Evolutionary conservation across 2,329 filamentous ascomycete genomes (phyloP), one percentile per base, ranked within the genome.

Genomic region (Fusarium secorum): DNA sequence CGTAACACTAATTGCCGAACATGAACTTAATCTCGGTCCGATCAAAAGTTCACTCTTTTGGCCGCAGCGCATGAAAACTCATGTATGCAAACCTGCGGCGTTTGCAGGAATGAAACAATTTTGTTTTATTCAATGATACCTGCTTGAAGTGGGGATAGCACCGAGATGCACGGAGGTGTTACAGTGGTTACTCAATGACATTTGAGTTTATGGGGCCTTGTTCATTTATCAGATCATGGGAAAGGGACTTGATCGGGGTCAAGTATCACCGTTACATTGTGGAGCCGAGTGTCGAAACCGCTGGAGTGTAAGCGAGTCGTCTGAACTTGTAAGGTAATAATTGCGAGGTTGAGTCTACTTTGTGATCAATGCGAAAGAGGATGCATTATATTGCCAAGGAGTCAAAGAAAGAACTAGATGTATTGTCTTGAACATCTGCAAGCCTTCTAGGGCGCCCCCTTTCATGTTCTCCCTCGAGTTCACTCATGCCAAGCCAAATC

Each of bases 61-160:
- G 1, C 7, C 5, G n/a, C 26, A n/a, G 7, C n/a, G 45, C 33
- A 66, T 60, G 7, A 32, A 60, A 46, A 1, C 4, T 46, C 13
- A 60, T 22, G 7, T 18, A 38, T 66, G 61, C 45, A 66, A 9
- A 4, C 11, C 18, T 60, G 53, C 24, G 61, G 63, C 53, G 63
- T 33, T 24, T n/a, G 18, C n/a, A 57, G 17, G 1, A 33, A 52
- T 48, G 63, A 52, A 60, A 53, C 61, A 33, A 15, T 35, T 64
- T 35, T 48, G 28, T n/a, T 48, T 41, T 36, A 30, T 42, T 55
- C 6, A 42, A 46, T n/a, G 22, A 10, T 17, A n/a, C 38, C 33
- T 33, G 6, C 36, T 36, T 11, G 4, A 13, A 32, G 36, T n/a
- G 24, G 36, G 7, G 24, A 11, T 1, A 14, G n/a, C 4, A 20